Base-by-base conservation (phyloP, 1,284 basidiomycete species). In the Rhodotorula sp. region DNA sequence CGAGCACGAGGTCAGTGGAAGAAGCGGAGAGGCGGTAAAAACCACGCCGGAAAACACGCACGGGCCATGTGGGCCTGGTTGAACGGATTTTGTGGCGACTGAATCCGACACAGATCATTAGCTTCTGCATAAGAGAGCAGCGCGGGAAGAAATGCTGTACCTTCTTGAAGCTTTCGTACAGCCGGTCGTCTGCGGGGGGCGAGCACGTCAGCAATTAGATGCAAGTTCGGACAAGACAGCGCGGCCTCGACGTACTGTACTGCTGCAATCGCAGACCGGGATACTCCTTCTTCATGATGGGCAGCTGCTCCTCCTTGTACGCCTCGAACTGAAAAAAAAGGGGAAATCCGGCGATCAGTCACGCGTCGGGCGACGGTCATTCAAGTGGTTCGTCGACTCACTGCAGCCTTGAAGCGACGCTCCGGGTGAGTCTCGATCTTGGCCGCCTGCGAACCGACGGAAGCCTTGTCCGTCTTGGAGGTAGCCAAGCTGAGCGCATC, bases 361-460 rank as follows among this genome's bases (percentile, higher is more conserved):
- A 43, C 39, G 12, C n/a, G 6, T 26, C 0, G 26, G 5, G 26
- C 23, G 23, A 26, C 16, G 29, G 16, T 1, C 5, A 12, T 8
- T 5, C 2, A 3, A 5, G 2, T 20, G 43, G n/a, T 1, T 2
- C 7, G 23, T 26, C 15, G 15, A 46, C 62, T 34, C 10, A 64
- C 62, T 21, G 93, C 91, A 54, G 89, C 93, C 88, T 95, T 95
- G 86, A 91, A 93, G 72, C 92, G 88, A 80, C 92, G 86, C 89
- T 99, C 95, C 63, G 95, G 95, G 85, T 99, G 95, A 64, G 86
- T 87, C 84, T 99, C 95, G 68, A 97, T 87, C 58, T 87, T 86
- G 51, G 90, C 92, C 8, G 94, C 95, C 81, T 91, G 87, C 18
- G 62, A 62, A 1, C 75, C 74, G 60, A 95, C 83, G 71, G 90